Base-by-base conservation (phyloP, 2,329 filamentous ascomycete genomes). In the Scopulariopsis brevicaulis region DNA sequence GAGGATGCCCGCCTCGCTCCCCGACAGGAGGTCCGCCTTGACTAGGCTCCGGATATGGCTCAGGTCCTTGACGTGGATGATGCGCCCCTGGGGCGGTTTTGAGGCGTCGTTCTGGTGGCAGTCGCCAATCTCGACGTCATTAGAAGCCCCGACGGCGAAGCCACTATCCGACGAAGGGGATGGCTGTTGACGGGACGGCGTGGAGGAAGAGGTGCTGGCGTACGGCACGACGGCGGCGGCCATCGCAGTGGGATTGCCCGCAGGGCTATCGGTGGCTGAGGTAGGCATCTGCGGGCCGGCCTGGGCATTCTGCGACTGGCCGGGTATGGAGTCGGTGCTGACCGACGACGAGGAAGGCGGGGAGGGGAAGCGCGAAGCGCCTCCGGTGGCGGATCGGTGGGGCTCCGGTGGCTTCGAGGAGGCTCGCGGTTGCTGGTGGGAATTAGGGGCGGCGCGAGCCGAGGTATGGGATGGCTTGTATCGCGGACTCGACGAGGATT, bases 31-130 rank as follows among this genome's bases (percentile, higher is more conserved):
- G 63, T 96, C 90, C 62, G 93, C 87, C 62, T 81, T 85, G 28
- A 90, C 91, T 62, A 99, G 87, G 68, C 83, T 90, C 69, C 94
- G 89, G 61, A 99, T 93, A 68, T 99, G 94, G 50, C 87, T 87
- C 55, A 99, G 77, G 70, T 96, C 91, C 66, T 89, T 88, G 51
- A 99, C 85, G 68, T 89, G 87, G 67, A 97, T 89, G 3, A 80
- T 79, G 57, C 80, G 77, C 56, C 72, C 69, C 63, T 67, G 62
- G 64, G 64, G 53, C 67, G 51, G 11, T 48, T 34, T 50, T 24
- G 40, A 48, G 24, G 35, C 22, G 35, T 48, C 34, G 14, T 50
- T 20, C 60, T 59, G 67, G 43, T 64, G 63, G 57, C 64, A 61
- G 48, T 64, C 56, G 62, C 61, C 63, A 34, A 59, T 55, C 54